These are phyloP conservation scores for Penicillium thymicola DNA, from an alignment of 2,329 filamentous ascomycete genomes.

Conservation along the genomic window DNA sequence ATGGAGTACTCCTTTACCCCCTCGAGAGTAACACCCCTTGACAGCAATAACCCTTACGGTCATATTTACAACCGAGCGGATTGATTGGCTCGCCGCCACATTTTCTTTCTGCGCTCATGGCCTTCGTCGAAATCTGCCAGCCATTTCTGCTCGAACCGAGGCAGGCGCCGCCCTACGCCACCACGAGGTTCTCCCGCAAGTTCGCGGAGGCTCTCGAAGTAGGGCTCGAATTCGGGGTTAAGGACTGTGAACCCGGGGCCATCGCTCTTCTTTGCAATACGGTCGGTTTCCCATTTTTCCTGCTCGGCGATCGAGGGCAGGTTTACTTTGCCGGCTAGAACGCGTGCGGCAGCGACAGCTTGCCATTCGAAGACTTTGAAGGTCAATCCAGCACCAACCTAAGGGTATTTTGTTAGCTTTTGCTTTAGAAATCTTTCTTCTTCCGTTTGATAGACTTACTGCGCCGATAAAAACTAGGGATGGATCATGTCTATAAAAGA, in stretches of 20 bases:
- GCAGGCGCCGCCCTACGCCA: conserved; percentile 40
- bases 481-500: conserved; percentile 36
- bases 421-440: too few relatives aligned
- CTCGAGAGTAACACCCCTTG: not conserved
- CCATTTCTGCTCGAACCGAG: conserved; percentile 45
- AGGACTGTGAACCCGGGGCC: conserved; percentile 56
- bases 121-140: conserved; percentile 51
- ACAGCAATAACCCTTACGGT: not conserved
- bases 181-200: conserved; percentile 44
- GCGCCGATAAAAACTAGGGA: conserved; percentile 43
- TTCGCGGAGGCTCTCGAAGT: conserved; percentile 54
- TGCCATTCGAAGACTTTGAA: conserved; percentile 71
- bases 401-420: conserved; percentile 10
- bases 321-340: conserved; percentile 54
- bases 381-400: conserved; percentile 49
- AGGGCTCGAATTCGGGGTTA: conserved; percentile 61
- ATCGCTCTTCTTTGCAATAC: conserved; percentile 55
- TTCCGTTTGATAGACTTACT: conserved; percentile 28
- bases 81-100: conserved; percentile 56
- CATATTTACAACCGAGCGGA: conserved; percentile 8
- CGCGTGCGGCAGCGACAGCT: conserved; percentile 58
- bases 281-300: conserved; percentile 55
- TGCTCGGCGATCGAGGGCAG: conserved; percentile 53
- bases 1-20: not conserved
- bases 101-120: conserved; percentile 54